These are phyloP conservation scores for Leishmania martiniquensis DNA, from an alignment of 208 protist species.

Conservation along the genomic window DNA sequence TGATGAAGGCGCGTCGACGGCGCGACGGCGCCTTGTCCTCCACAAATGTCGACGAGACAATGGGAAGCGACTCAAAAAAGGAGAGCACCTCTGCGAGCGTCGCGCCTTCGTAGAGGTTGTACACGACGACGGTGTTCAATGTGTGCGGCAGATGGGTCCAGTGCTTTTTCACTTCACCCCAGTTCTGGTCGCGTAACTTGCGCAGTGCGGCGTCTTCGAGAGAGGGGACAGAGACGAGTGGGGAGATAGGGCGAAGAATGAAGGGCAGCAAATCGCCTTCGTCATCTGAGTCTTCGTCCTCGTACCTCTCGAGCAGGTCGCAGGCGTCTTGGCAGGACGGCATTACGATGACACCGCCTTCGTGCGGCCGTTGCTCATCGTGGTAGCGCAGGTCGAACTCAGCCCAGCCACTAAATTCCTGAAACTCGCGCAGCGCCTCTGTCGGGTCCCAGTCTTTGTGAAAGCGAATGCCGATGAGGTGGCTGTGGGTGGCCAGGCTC, in stretches of 20 bases:
- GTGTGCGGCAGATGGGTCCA: constrained; percentile 72
- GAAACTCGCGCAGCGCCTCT: constrained; percentile 72
- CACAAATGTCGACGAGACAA: constrained; percentile 51
- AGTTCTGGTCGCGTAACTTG: constrained; percentile 75
- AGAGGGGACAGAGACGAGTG: constrained; percentile 68
- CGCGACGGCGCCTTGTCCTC: constrained; percentile 67
- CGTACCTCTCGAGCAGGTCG: constrained; percentile 87
- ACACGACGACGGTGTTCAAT: constrained; percentile 76
- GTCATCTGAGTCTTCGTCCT: constrained; percentile 90
- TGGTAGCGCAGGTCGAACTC: constrained; percentile 78
- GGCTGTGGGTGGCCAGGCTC: constrained; percentile 73
- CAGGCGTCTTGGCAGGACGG: constrained; percentile 78
- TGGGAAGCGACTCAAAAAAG: constrained; percentile 50
- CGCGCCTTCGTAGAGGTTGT: constrained; percentile 76
- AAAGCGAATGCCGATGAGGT: constrained; percentile 76
- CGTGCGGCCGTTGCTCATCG: constrained; percentile 60
- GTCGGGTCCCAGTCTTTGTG: constrained; percentile 57
- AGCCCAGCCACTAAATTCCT: constrained; percentile 80
- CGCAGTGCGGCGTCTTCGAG: constrained; percentile 81
- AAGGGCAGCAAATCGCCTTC: constrained; percentile 82
- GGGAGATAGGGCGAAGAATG: constrained; percentile 73
- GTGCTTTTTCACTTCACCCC: constrained; percentile 68
- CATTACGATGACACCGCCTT: constrained; percentile 84
- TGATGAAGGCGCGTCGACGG: constrained; percentile 74
- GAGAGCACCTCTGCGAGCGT: constrained; percentile 59